Evolutionary conservation across 2,329 filamentous ascomycete genomes (phyloP).

Genomic region (Claviceps fusiformis): DNA sequence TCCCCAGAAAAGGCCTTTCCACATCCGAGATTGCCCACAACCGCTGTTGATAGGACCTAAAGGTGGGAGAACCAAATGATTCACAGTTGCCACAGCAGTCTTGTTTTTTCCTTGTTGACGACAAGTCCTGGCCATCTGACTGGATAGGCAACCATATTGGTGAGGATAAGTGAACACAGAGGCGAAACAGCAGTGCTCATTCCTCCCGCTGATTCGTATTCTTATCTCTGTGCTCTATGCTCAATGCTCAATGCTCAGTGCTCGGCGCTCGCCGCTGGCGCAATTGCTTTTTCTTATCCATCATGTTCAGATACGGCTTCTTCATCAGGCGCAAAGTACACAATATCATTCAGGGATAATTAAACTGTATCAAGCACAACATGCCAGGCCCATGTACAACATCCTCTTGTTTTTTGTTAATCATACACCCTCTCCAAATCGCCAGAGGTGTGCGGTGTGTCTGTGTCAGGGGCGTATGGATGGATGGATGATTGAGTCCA

Average conservation of each 20-base stretch:
- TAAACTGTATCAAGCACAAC: neutral
- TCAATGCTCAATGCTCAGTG: neutral
- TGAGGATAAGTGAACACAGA: neutral
- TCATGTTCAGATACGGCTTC: neutral
- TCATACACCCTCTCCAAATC: constrained; percentile 1
- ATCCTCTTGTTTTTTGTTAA: neutral
- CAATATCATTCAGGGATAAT: neutral
- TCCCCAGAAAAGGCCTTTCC: neutral
- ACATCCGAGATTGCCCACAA: neutral
- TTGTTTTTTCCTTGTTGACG: neutral
- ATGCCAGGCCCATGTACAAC: neutral
- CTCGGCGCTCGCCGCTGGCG: neutral
- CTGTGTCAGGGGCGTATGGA: neutral
- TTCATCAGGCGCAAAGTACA: neutral
- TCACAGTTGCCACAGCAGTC: neutral
- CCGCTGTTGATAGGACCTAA: neutral
- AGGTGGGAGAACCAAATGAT: neutral
- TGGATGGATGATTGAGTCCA: constrained; percentile 1
- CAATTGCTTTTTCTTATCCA: neutral
- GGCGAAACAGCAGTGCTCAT: neutral
- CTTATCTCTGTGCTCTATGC: too few species aligned
- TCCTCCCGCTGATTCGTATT: neutral
- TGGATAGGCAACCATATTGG: neutral
- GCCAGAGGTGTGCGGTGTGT: neutral
- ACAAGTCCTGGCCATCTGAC: neutral